Evolutionary conservation across 768 basidiomycete genomes (phyloP).

Genomic region (Obba rivulosa): DNA sequence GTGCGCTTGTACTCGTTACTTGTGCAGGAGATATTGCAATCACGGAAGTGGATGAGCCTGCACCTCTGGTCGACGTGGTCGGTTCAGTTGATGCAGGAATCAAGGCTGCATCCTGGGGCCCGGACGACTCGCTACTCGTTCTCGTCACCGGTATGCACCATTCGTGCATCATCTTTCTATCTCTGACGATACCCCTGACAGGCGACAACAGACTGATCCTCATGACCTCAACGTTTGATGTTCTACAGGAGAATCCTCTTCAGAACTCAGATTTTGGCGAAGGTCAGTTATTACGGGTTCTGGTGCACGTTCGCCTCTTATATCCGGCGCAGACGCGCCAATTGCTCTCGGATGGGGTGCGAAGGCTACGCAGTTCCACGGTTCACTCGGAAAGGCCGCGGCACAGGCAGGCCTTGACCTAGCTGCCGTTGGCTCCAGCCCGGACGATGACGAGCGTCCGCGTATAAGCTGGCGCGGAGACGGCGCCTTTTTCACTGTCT

Average conservation of each 20-base stretch:
- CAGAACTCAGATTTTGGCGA: constrained; percentile 80
- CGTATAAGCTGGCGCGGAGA: constrained; percentile 94
- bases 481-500: constrained; percentile 82
- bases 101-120: constrained; percentile 80
- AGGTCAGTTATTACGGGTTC: constrained; percentile 39
- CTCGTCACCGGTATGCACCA: constrained; percentile 63
- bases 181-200: constrained; percentile 17
- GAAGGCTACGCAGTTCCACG: constrained; percentile 96
- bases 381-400: constrained; percentile 84
- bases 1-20: constrained; percentile 60
- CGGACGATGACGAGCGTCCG: constrained; percentile 65
- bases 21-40: constrained; percentile 81
- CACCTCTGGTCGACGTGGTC: constrained; percentile 60
- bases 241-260: constrained; percentile 73
- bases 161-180: not conserved
- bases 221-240: constrained; percentile 87
- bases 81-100: constrained; percentile 87
- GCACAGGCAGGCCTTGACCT: constrained; percentile 46
- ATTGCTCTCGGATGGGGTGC: constrained; percentile 99
- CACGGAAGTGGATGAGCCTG: constrained; percentile 47
- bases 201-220: constrained; percentile 77
- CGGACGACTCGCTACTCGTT: constrained; percentile 84
- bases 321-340: constrained; percentile 55
- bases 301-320: not conserved
- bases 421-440: constrained; percentile 44